phyloP scores from a whole-genome alignment of 331 rosid genomes.

The Malus hybrid region DNA sequence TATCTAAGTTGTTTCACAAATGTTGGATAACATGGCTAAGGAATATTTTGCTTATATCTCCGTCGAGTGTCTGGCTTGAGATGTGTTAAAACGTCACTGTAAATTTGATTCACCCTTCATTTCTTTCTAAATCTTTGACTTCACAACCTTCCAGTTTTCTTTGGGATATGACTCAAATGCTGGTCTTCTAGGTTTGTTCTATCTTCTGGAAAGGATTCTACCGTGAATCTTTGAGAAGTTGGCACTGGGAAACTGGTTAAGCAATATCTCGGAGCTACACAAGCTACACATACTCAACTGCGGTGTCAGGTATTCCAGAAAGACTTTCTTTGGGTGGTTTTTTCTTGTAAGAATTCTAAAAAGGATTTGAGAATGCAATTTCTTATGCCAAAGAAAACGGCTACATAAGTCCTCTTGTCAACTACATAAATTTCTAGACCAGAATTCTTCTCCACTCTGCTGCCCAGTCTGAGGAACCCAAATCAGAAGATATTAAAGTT shows the following conservation, averaged over 20 bases:
- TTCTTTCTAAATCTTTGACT: neutral
- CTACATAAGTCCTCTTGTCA: neutral
- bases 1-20: neutral
- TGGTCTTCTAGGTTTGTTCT: slow-evolving; percentile 60
- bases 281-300: slow-evolving; percentile 62
- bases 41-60: neutral
- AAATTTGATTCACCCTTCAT: neutral
- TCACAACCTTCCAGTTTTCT: neutral
- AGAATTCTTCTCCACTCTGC: neutral
- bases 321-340: neutral
- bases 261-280: slow-evolving; percentile 79
- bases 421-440: neutral
- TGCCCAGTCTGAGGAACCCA: neutral
- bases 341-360: neutral
- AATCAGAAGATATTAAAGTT: neutral
- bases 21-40: neutral
- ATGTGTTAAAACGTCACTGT: neutral
- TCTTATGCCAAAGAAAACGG: neutral
- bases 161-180: slow-evolving; percentile 13
- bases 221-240: slow-evolving; percentile 82
- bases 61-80: neutral
- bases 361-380: neutral
- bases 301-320: slow-evolving; percentile 60
- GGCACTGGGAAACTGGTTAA: slow-evolving; percentile 76
- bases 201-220: slow-evolving; percentile 83